Evolutionary conservation across 2,329 filamentous ascomycete genomes (phyloP).

Genomic region (Phaeosphaeriaceae sp.): DNA sequence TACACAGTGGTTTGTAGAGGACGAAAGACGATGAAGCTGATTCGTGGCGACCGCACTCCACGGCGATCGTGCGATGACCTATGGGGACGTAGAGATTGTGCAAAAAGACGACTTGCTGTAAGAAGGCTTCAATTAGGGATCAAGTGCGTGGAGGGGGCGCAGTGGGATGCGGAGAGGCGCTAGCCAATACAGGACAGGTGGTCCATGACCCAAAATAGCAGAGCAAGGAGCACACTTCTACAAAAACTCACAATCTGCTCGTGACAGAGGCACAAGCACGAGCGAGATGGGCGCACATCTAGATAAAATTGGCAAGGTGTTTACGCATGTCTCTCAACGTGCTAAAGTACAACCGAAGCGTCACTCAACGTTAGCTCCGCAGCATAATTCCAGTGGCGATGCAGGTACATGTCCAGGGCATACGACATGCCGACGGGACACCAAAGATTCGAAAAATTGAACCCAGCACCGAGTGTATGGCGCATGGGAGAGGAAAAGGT

Average conservation of each 20-base stretch:
- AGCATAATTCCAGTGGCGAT: neutral
- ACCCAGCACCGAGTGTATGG: neutral
- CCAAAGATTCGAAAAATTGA: neutral
- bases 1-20: too few relatives aligned
- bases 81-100: neutral
- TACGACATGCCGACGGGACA: neutral
- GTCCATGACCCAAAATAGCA: neutral
- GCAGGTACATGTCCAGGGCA: neutral
- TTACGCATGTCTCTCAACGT: neutral
- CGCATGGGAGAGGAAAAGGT: neutral
- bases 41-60: neutral
- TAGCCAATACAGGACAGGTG: neutral
- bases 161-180: neutral
- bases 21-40: neutral
- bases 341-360: neutral
- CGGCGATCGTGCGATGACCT: neutral
- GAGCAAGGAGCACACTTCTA: neutral
- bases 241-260: neutral
- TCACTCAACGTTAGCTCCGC: neutral
- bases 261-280: neutral
- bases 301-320: neutral
- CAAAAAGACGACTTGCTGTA: neutral
- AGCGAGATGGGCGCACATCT: neutral
- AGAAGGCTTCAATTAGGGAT: neutral
- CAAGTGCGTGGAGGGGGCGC: neutral